Conservation (phyloP, 2,329 filamentous ascomycete species). For the Sporothrix pseudoabietina region DNA sequence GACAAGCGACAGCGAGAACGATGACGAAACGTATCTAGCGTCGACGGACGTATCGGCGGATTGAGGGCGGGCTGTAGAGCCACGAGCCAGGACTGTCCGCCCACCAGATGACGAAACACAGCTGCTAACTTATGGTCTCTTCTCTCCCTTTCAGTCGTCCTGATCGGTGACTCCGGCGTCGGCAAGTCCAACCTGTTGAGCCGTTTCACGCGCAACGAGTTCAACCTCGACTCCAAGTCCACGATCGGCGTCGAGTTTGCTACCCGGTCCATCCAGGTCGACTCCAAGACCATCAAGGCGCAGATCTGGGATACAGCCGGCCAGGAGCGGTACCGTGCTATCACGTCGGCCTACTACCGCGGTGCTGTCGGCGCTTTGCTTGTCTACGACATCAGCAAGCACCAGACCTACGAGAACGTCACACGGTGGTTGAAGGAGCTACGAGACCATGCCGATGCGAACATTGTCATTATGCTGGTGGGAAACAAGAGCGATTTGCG, state of each 20-base stretch:
- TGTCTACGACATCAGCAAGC: slow-evolving; percentile 99
- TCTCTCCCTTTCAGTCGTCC: slow-evolving; percentile 68
- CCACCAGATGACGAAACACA: slow-evolving; percentile 28
- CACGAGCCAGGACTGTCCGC: background rate
- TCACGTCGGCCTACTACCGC: slow-evolving; percentile 98
- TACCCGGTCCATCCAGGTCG: slow-evolving; percentile 96
- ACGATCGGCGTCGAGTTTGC: slow-evolving; percentile 99
- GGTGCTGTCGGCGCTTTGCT: slow-evolving; percentile 95
- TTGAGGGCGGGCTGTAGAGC: background rate
- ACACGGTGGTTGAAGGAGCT: slow-evolving; percentile 99
- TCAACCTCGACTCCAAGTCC: slow-evolving; percentile 99
- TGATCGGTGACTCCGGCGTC: slow-evolving; percentile 99
- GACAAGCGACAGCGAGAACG: background rate
- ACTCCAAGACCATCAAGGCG: slow-evolving; percentile 99
- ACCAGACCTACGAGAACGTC: slow-evolving; percentile 98
- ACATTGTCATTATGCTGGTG: slow-evolving; percentile 99
- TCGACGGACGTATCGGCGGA: slow-evolving; percentile 2
- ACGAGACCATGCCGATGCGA: slow-evolving; percentile 94
- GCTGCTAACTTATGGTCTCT: slow-evolving; percentile 40
- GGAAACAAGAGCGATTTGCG: slow-evolving; percentile 99
- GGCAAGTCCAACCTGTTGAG: slow-evolving; percentile 99
- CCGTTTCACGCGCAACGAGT: slow-evolving; percentile 99
- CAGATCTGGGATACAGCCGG: slow-evolving; percentile 99
- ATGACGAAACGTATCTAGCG: background rate
- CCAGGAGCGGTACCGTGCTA: slow-evolving; percentile 98